Evolutionary conservation across 208 protist species (phyloP).

Genomic region (Eutreptiella sp.): DNA sequence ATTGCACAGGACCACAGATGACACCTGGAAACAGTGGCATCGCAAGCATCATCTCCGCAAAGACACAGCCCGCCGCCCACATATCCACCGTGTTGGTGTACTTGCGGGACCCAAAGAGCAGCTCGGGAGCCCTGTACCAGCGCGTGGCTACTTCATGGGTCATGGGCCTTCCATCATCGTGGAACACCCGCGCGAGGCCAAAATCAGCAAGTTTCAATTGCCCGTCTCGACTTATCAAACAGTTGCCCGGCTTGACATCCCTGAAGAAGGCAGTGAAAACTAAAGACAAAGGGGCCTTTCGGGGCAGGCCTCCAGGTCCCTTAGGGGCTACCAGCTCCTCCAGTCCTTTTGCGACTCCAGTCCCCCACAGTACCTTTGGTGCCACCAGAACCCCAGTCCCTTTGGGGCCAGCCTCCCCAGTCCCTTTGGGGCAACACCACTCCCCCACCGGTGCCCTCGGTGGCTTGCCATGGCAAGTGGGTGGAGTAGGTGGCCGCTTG

Average conservation of each 20-base stretch:
- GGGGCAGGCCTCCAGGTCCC: too few relatives aligned
- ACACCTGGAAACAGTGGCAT: neutral
- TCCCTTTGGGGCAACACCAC: too few relatives aligned
- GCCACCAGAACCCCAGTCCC: too few relatives aligned
- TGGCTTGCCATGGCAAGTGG: too few relatives aligned
- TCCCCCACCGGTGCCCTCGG: too few relatives aligned
- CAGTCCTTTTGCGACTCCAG: too few relatives aligned
- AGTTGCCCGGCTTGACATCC: conserved; percentile 42
- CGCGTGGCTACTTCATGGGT: conserved; percentile 74
- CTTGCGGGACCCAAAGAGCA: conserved; percentile 57
- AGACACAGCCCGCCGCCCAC: conserved; percentile 79
- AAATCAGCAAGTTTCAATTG: conserved; percentile 46
- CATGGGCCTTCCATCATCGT: conserved; percentile 32
- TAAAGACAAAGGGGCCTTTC: neutral
- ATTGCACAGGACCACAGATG: too few relatives aligned
- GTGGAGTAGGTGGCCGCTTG: too few relatives aligned
- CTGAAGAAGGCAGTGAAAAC: neutral
- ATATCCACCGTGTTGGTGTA: conserved; percentile 76
- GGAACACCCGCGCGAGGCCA: conserved; percentile 40
- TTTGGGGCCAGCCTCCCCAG: too few relatives aligned
- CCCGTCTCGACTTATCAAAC: conserved; percentile 33
- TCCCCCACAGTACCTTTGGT: too few relatives aligned
- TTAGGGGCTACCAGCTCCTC: too few relatives aligned
- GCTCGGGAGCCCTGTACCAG: conserved; percentile 80
- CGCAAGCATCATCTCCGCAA: conserved; percentile 63